These are phyloP conservation scores for Arxiozyma heterogenica DNA, from an alignment of 1,139 yeast genomes.

Conservation along the genomic window DNA sequence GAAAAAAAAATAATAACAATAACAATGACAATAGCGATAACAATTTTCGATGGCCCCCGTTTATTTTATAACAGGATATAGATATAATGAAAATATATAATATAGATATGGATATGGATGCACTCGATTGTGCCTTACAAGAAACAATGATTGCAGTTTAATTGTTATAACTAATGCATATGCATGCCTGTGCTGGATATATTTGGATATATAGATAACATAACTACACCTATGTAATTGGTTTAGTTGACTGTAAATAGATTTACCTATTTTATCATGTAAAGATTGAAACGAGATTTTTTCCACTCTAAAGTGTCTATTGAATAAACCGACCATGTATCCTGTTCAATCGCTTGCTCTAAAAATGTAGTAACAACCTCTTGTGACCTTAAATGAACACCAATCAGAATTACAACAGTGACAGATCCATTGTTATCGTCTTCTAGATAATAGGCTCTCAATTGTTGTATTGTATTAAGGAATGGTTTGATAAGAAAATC, in stretches of 20 bases:
- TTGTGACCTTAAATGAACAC: conserved; percentile 28
- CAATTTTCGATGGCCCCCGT: no score
- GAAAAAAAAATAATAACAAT: no score
- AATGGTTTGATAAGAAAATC: conserved; percentile 28
- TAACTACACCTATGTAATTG: not conserved
- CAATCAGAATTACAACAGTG: conserved; percentile 10
- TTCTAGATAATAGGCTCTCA: conserved; percentile 9
- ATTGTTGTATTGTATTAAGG: conserved; percentile 17
- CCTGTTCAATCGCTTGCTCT: conserved; percentile 21
- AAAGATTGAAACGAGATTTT: conserved; percentile 19
- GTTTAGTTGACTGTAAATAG: not conserved
- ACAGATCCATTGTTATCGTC: not conserved
- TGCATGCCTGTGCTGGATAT: no score
- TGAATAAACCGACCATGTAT: conserved; percentile 14
- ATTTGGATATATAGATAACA: no score
- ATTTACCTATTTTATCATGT: conserved; percentile 11
- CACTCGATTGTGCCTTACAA: no score
- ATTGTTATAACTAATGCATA: no score
- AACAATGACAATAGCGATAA: no score
- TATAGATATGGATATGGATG: no score
- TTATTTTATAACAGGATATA: not conserved
- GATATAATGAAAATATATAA: no score
- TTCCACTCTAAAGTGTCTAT: conserved; percentile 12
- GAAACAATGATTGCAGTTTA: no score
- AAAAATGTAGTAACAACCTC: conserved; percentile 23